Evolutionary conservation across 768 basidiomycete species (phyloP), one percentile per base, ranked within the genome.

Genomic region (Podaxis pistillaris): DNA sequence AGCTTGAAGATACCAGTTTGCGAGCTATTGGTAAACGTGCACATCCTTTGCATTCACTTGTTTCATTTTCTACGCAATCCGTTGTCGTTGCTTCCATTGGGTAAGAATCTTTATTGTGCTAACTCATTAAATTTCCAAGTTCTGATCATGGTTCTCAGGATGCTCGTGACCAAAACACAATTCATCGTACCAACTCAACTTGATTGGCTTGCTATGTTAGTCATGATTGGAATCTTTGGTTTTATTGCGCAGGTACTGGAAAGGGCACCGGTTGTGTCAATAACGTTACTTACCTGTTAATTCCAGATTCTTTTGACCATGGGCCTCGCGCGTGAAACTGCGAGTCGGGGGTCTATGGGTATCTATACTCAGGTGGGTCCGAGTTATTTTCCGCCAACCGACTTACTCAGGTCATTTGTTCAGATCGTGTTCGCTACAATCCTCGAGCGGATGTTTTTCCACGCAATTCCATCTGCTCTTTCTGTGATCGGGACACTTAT

Each of bases 1-100:
- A 24, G 24, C 22, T 58, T 41, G 5, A 26, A 79, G 78, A 74
- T 65, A 77, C 71, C 1, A 64, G 71, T 3, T 68, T 79, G 19
- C 82, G 90, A 8, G 81, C 82, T 1, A 89, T 93, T 26, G 91
- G 92, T 0, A 85, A 81, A 60, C 81, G 86, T 2, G 90, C 90
- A 4, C 87, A 88, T 66, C 78, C 91, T 0, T 72, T 92, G 56
- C 92, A 94, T 69, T 77, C 81, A 8, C 78, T 93, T 63, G 73
- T 80, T 3, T 89, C 83, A 49, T 93, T 88, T 69, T 84, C 87
- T 1, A 69, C 80, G 4, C 80, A 83, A 68, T 86, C 81, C 50
- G 78, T 85, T 4, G 64, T 76, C 38, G 73, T 71, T 26, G 68
- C 76, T 2, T 62, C 70, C 19, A 63, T 76, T 41, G 70, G 71